Percentiles rank a stretch among this genome's conserved stretches.
phyloP scores from a whole-genome alignment of 1,139 yeast genomes.

The Meyerozyma smithsonii region DNA sequence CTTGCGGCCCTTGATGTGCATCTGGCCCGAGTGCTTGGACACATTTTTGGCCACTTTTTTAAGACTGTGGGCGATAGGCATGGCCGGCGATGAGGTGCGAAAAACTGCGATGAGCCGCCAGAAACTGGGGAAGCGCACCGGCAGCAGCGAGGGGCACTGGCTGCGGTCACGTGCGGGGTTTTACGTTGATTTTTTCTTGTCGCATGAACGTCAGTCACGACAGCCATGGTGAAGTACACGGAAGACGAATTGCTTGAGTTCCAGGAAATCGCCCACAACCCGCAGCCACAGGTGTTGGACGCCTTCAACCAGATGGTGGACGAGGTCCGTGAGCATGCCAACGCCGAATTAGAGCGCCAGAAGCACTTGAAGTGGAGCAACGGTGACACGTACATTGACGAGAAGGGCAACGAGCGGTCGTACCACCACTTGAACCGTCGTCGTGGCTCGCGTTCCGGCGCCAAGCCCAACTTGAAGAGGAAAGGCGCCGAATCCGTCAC shows the following conservation, averaged over 20 bases:
- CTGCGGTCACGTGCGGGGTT: neutral
- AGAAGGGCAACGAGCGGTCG: conserved; percentile 44
- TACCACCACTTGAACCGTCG: conserved; percentile 52
- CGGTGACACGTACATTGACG: conserved; percentile 48
- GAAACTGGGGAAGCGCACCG: neutral
- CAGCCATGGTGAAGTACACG: conserved; percentile 55
- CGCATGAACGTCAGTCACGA: neutral
- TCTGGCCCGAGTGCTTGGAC: conserved; percentile 52
- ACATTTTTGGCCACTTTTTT: conserved; percentile 65
- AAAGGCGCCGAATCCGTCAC: conserved; percentile 52
- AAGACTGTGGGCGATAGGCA: conserved; percentile 79
- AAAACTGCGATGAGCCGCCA: neutral
- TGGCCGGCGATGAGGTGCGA: conserved; percentile 17
- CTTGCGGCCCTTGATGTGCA: conserved; percentile 88
- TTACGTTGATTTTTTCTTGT: conserved; percentile 4
- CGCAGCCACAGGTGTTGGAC: conserved; percentile 58
- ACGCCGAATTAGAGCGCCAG: conserved; percentile 28
- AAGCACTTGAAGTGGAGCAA: conserved; percentile 31
- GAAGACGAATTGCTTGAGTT: conserved; percentile 62
- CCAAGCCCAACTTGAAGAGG: conserved; percentile 49
- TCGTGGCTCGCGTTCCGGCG: conserved; percentile 54
- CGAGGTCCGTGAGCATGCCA: conserved; percentile 49
- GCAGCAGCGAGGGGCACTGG: neutral
- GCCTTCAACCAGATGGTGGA: conserved; percentile 65
- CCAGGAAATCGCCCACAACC: conserved; percentile 52